Conservation (phyloP, 106 monocot species). For the Dioscorea zingiberensis region DNA sequence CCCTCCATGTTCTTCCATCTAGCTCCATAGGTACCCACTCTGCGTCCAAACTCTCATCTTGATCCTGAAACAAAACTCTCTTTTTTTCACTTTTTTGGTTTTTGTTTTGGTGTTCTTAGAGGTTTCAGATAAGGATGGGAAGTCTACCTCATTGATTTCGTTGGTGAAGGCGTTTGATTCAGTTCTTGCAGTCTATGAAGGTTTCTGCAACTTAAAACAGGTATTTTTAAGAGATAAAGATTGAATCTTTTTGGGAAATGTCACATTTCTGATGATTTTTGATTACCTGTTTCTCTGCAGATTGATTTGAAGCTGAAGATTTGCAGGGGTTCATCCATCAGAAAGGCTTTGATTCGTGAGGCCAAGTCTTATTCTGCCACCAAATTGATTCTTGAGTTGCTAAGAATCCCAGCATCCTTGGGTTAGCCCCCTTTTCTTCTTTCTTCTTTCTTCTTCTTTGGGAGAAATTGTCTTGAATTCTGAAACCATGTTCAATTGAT, state of each 20-base stretch:
- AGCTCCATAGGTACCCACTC: background rate
- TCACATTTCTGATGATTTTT: background rate
- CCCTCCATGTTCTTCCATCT: slow-evolving; percentile 56
- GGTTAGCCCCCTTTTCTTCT: background rate
- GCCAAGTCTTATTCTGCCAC: background rate
- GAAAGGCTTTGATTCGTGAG: slow-evolving; percentile 7
- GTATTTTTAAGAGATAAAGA: background rate
- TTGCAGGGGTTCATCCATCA: slow-evolving; percentile 3
- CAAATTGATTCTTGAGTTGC: slow-evolving; percentile 4
- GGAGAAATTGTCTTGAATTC: background rate
- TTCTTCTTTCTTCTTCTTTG: background rate
- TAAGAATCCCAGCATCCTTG: slow-evolving; percentile 1
- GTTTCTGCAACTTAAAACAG: slow-evolving; percentile 14
- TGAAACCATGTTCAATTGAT: background rate
- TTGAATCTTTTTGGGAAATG: background rate
- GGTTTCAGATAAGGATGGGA: background rate
- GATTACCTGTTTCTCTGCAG: background rate
- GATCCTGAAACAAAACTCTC: too few species aligned
- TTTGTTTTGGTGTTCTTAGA: background rate
- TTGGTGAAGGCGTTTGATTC: slow-evolving; percentile 6
- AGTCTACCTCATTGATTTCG: background rate
- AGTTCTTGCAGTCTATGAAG: slow-evolving; percentile 11
- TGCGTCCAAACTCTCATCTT: too few species aligned
- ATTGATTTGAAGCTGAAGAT: slow-evolving; percentile 9
- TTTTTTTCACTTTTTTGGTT: too few species aligned